Conservation (phyloP, 768 basidiomycete species). For the Wakefieldia striispora region DNA sequence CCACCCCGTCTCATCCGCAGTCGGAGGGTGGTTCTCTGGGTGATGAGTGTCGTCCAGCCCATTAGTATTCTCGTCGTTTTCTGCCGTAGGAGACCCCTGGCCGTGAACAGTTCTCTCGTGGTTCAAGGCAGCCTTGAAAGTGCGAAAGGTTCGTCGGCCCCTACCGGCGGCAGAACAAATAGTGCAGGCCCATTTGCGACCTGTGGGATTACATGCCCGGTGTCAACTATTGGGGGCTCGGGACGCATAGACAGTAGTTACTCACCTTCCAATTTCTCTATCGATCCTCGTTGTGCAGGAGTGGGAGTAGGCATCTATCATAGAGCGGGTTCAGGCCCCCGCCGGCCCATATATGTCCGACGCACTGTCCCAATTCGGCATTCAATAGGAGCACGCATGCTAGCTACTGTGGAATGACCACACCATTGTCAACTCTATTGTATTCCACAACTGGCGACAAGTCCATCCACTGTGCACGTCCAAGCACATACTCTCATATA, state of each 20-base stretch:
- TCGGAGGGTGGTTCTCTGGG: slow-evolving; percentile 8
- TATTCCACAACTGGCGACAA: too few relatives aligned
- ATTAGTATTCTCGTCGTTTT: not conserved
- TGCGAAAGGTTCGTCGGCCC: slow-evolving; percentile 23
- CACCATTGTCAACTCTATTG: too few relatives aligned
- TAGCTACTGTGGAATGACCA: too few relatives aligned
- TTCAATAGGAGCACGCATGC: not conserved
- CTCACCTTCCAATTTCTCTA: slow-evolving; percentile 25
- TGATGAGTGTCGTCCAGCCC: not conserved
- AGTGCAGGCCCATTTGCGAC: slow-evolving; percentile 34
- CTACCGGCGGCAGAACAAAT: slow-evolving; percentile 27
- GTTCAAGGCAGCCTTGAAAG: slow-evolving; percentile 27
- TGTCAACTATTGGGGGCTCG: not conserved
- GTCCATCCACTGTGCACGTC: too few relatives aligned
- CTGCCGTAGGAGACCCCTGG: slow-evolving; percentile 14
- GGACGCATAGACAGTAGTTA: not conserved
- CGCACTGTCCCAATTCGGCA: slow-evolving; percentile 13
- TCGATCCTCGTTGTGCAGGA: slow-evolving; percentile 16
- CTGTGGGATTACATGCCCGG: slow-evolving; percentile 16
- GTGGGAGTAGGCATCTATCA: slow-evolving; percentile 25
- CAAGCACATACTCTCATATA: too few relatives aligned
- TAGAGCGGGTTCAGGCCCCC: slow-evolving; percentile 9
- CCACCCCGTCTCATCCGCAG: slow-evolving; percentile 27
- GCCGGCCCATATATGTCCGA: slow-evolving; percentile 15
- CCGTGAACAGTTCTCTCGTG: slow-evolving; percentile 29